These are phyloP conservation scores for Hypoxylon trugodes DNA, from an alignment of 495 filamentous ascomycete genomes.

Conservation along the genomic window DNA sequence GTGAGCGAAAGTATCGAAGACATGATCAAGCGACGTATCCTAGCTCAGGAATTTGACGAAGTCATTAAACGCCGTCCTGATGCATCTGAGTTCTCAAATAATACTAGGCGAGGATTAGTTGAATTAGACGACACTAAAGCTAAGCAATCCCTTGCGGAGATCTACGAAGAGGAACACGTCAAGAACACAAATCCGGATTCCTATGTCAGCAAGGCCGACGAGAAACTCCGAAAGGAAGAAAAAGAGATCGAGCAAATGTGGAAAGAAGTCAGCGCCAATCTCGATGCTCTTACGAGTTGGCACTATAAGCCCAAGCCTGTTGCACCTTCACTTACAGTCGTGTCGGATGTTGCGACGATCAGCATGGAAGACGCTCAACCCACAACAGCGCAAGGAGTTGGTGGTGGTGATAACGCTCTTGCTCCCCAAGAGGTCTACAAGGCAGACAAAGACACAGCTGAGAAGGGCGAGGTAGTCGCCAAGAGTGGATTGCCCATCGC, in stretches of 20 bases:
- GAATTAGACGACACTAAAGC: slow-evolving; percentile 90
- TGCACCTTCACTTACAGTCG: slow-evolving; percentile 79
- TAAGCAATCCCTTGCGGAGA: slow-evolving; percentile 84
- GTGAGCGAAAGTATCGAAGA: slow-evolving; percentile 92
- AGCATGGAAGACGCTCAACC: slow-evolving; percentile 96
- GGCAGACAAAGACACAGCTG: slow-evolving; percentile 72
- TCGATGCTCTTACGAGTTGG: slow-evolving; percentile 92
- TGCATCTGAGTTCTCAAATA: slow-evolving; percentile 61
- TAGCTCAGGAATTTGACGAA: slow-evolving; percentile 93
- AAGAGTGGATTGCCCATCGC: slow-evolving; percentile 83
- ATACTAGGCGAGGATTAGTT: slow-evolving; percentile 69
- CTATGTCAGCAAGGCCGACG: slow-evolving; percentile 80
- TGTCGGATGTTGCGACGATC: slow-evolving; percentile 87
- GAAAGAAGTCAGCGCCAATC: slow-evolving; percentile 78
- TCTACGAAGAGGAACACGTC: slow-evolving; percentile 93
- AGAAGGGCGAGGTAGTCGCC: slow-evolving; percentile 74
- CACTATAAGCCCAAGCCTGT: slow-evolving; percentile 91
- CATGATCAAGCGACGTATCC: slow-evolving; percentile 91
- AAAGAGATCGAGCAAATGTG: slow-evolving; percentile 85
- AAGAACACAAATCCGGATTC: slow-evolving; percentile 77
- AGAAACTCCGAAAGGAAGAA: slow-evolving; percentile 83
- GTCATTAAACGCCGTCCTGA: slow-evolving; percentile 83
- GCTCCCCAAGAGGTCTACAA: slow-evolving; percentile 95
- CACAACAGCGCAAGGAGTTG: slow-evolving; percentile 75
- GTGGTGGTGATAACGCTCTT: slow-evolving; percentile 75